Percentiles rank a stretch among this genome's conserved stretches.
phyloP scores from a whole-genome alignment of 2,329 filamentous ascomycete species.

The Fusarium annulatum region DNA sequence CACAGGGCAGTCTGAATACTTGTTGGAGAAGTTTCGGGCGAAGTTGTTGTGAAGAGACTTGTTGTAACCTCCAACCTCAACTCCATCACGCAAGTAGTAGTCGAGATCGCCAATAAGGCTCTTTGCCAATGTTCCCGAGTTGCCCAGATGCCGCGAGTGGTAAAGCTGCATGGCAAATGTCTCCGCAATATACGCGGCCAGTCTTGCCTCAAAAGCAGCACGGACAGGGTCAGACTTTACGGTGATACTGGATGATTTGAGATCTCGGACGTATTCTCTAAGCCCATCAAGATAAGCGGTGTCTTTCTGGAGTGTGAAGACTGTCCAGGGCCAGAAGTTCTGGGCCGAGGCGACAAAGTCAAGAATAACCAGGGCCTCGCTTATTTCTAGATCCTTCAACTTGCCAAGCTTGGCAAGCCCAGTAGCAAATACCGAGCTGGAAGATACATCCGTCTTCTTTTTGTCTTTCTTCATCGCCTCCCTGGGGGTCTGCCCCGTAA shows the following conservation, averaged over 20 bases:
- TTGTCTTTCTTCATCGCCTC: constrained; percentile 72
- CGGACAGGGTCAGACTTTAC: constrained; percentile 66
- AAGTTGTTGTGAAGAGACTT: constrained; percentile 87
- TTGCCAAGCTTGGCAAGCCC: constrained; percentile 77
- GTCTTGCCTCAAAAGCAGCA: constrained; percentile 71
- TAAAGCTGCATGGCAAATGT: constrained; percentile 93
- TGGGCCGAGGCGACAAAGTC: constrained; percentile 90
- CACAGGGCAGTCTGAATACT: constrained; percentile 79
- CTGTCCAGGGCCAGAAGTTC: constrained; percentile 96
- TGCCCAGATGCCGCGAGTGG: constrained; percentile 80
- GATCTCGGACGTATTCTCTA: constrained; percentile 72
- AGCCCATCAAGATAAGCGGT: constrained; percentile 78
- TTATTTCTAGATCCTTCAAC: constrained; percentile 72
- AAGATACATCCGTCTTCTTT: constrained; percentile 61
- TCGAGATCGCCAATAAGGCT: constrained; percentile 78
- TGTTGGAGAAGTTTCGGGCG: constrained; percentile 82
- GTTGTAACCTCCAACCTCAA: constrained; percentile 86
- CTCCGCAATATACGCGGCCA: constrained; percentile 86
- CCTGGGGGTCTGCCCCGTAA: constrained; percentile 87
- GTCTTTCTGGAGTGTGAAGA: constrained; percentile 81
- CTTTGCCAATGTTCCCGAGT: constrained; percentile 72
- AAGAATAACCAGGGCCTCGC: constrained; percentile 78
- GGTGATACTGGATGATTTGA: constrained; percentile 64
- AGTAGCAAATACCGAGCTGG: constrained; percentile 76
- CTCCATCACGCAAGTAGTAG: constrained; percentile 83